A percentile compares a stretch with the other conserved stretches of the same genome.
These are phyloP conservation scores for Carex kokanica DNA, from an alignment of 176 grass and related monocot species.

Conservation along the genomic window DNA sequence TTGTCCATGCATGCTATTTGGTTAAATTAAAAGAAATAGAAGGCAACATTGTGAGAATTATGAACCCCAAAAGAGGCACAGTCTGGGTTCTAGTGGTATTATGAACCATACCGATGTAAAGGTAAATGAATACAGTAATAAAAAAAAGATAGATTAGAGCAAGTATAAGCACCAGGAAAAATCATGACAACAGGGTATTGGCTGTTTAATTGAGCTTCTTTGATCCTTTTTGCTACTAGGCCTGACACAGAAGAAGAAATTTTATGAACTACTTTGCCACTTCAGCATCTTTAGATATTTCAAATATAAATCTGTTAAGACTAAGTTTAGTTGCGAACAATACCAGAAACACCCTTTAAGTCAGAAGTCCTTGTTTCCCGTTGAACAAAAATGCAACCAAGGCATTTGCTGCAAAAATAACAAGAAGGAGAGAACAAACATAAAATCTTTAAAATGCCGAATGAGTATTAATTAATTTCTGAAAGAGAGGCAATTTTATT, in stretches of 20 bases:
- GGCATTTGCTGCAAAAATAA: constrained; percentile 70
- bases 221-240: constrained; percentile 67
- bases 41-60: not conserved
- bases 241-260: constrained; percentile 30
- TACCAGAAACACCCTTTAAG: constrained; percentile 92
- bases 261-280: not conserved
- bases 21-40: no score
- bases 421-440: not conserved
- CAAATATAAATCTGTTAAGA: not conserved
- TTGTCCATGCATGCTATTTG: not conserved
- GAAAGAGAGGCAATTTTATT: not conserved
- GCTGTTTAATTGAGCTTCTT: constrained; percentile 49
- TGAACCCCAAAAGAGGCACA: not conserved
- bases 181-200: constrained; percentile 61
- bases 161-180: constrained; percentile 65
- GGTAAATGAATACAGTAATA: not conserved
- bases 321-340: not conserved
- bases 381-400: constrained; percentile 95
- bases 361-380: constrained; percentile 74
- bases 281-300: not conserved
- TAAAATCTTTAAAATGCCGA: not conserved
- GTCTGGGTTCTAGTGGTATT: not conserved
- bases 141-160: not conserved
- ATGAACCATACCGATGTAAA: not conserved
- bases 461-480: not conserved